Base-by-base conservation (phyloP, 2,329 filamentous ascomycete species). In the Claviceps pusilla region DNA sequence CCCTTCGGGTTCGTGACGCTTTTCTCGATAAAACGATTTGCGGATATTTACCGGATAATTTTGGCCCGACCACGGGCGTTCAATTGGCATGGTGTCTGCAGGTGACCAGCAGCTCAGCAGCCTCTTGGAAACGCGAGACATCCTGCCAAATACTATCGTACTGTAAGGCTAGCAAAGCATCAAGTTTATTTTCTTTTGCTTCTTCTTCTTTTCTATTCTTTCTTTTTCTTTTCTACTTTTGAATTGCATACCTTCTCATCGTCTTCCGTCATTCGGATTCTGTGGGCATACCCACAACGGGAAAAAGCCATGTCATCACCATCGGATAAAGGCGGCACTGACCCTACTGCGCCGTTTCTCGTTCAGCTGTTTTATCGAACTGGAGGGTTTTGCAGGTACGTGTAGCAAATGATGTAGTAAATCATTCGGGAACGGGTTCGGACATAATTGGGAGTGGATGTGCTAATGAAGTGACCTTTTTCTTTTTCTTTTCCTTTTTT, bases 341-440 rank as follows among this genome's bases (percentile, higher is more conserved):
- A 87, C 63, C 76, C 77, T 49, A 86, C 82, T 12, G 82, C 86
- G 3, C 90, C 89, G 6, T 95, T 95, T 70, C 79, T 91, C 57
- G 74, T 95, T 19, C 89, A 87, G 66, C 78, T 95, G 57, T 95
- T 90, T 73, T 94, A 91, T 70, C 82, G 83, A 56, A 80, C 76
- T 24, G 80, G 83, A 62, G 76, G 78, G 45, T 90, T 88, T 63
- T 84, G 89, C 69, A 78, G 79, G 82, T 82, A 69, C 53, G 63
- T 55, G 29, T n/a, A 37, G 12, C 24, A 16, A 14, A 29, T 47
- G 5, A 41, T n/a, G 16, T 16, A n/a, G n/a, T 41, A 41, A 41
- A 41, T 7, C 6, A 24, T 47, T 47, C 28, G 28, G 28, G 24
- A 12, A 29, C 24, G 4, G 45, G 28, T 29, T 47, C 12, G 45